phyloP scores from a whole-genome alignment of 306 rosid species.

The Ormosia semicastrata region DNA sequence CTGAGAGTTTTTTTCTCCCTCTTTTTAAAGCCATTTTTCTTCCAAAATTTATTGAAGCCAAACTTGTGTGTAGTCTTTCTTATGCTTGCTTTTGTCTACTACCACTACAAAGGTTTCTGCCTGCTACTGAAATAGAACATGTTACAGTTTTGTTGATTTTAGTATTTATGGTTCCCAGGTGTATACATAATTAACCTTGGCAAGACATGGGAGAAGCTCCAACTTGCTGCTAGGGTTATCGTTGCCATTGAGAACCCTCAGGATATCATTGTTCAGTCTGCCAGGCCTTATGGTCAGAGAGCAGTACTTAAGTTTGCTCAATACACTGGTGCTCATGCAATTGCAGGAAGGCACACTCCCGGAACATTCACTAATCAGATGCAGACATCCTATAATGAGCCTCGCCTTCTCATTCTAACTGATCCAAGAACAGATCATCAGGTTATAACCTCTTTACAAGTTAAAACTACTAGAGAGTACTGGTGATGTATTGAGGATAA shows the following conservation, averaged over 20 bases:
- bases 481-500: not conserved
- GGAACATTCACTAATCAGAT: slow-evolving; percentile 85
- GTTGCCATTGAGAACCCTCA: slow-evolving; percentile 78
- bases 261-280: slow-evolving; percentile 69
- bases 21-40: too few relatives aligned
- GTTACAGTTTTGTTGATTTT: not conserved
- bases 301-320: slow-evolving; percentile 78
- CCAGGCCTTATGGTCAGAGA: slow-evolving; percentile 80
- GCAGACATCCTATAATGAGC: slow-evolving; percentile 76
- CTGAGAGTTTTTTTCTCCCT: too few relatives aligned
- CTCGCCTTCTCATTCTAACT: slow-evolving; percentile 80
- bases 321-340: slow-evolving; percentile 69
- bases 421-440: slow-evolving; percentile 85
- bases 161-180: slow-evolving; percentile 32
- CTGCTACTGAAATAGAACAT: not conserved
- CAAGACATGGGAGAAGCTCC: slow-evolving; percentile 73
- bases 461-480: not conserved
- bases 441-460: slow-evolving; percentile 41
- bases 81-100: not conserved
- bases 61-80: not conserved
- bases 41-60: too few relatives aligned
- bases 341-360: slow-evolving; percentile 79
- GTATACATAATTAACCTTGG: slow-evolving; percentile 80
- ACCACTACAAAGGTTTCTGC: not conserved
- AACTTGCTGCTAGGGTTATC: slow-evolving; percentile 75